Conservation (phyloP, 257 asterid genomes). For the Striga asiatica region DNA sequence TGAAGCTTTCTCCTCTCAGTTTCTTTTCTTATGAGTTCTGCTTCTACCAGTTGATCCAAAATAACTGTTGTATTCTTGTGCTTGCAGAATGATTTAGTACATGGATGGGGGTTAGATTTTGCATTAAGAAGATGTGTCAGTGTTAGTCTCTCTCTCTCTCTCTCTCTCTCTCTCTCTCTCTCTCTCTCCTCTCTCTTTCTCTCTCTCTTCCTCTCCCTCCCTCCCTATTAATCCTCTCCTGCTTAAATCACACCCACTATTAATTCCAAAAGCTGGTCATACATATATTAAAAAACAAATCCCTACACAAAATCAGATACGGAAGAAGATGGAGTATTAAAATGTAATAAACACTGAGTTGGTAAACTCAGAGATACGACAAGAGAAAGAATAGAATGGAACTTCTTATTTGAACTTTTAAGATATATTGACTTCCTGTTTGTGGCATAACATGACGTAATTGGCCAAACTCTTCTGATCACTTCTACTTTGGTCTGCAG, state of each 20-base stretch:
- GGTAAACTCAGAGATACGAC: neutral
- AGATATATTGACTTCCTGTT: neutral
- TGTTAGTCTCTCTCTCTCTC: slow-evolving; percentile 37
- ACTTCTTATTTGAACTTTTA: neutral
- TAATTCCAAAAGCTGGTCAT: too few species aligned
- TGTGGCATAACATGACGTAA: neutral
- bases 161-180: slow-evolving; percentile 4
- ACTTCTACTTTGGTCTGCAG: slow-evolving; percentile 31
- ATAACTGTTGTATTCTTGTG: slow-evolving; percentile 3
- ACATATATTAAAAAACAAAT: neutral
- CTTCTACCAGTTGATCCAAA: slow-evolving; percentile 6
- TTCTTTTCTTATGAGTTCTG: neutral
- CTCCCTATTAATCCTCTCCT: too few species aligned
- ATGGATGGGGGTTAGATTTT: slow-evolving; percentile 99
- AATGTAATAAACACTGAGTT: neutral
- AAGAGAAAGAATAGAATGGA: neutral
- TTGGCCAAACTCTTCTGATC: slow-evolving; percentile 4
- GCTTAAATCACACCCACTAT: too few species aligned
- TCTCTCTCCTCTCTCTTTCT: too few species aligned
- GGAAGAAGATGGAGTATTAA: neutral
- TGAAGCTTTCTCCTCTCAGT: neutral
- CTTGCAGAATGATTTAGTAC: slow-evolving; percentile 90
- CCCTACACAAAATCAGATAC: neutral
- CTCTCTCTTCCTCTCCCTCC: too few species aligned
- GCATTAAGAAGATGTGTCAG: slow-evolving; percentile 91